Percentiles rank a stretch among this genome's conserved stretches.
phyloP scores from a whole-genome alignment of 306 rosid genomes.

The Medicago lupulina region DNA sequence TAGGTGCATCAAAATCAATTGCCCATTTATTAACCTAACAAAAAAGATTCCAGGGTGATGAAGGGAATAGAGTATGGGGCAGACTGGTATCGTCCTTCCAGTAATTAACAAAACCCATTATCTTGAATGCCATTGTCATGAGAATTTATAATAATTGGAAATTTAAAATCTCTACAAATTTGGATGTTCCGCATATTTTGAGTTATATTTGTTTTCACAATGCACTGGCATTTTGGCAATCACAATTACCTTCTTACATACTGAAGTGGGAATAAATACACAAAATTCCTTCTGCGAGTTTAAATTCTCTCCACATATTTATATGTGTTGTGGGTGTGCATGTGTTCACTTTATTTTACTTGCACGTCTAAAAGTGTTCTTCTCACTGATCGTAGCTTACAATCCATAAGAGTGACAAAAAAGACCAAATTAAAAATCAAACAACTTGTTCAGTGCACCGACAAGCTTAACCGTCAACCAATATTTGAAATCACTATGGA shows the following conservation, averaged over 20 bases:
- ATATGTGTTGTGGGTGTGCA: not conserved
- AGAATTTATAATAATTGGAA: conserved; percentile 14
- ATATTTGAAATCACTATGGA: conserved; percentile 28
- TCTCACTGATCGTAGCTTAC: not conserved
- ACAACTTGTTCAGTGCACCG: conserved; percentile 19
- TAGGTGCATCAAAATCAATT: conserved; percentile 16
- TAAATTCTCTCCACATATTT: not conserved
- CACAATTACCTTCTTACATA: conserved; percentile 18
- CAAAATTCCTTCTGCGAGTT: not conserved
- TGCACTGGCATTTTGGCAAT: not conserved
- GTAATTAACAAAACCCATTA: conserved; percentile 5
- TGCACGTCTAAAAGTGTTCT: conserved; percentile 22
- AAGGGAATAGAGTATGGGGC: conserved; percentile 22
- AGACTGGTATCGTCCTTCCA: not conserved
- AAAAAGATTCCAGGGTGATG: conserved; percentile 20
- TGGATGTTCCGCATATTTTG: not conserved
- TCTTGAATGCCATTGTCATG: conserved; percentile 15
- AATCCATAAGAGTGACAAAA: not conserved
- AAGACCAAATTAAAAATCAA: conserved; percentile 14
- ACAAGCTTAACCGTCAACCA: conserved; percentile 10
- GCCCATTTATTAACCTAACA: conserved; percentile 15
- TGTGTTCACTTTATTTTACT: conserved; percentile 5
- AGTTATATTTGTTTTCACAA: conserved; percentile 12
- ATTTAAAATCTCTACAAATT: conserved; percentile 9
- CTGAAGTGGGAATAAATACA: conserved; percentile 3